Base-by-base conservation (phyloP, 805 yeast species). In the Suhomyces sp. region DNA sequence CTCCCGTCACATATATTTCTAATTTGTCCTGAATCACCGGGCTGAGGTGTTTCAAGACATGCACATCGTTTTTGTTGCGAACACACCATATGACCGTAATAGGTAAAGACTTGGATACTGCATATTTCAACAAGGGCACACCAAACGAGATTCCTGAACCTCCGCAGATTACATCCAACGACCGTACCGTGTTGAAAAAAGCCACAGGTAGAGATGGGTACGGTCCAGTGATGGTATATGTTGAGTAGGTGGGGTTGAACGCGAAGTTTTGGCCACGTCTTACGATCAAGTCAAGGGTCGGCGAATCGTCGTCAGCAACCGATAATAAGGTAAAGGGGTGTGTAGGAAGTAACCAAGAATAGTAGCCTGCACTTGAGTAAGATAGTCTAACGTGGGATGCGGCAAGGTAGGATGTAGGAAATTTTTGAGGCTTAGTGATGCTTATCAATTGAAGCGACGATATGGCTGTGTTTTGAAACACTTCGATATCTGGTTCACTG, bases 131-230 rank as follows among this genome's bases (percentile, higher is more conserved):
- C 1, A 84, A 41, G 0, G 87, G 84, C 8, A 84, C 54, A 3
- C 85, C 87, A 49, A 79, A 79, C 0, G 91, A 83, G 9, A 87
- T 78, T 0, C 93, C 92, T 1, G 89, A 81, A 0, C 94, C 94
- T 12, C 92, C 93, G 55, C 85, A 80, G 1, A 86, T 72, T 17
- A 86, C 74, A 13, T 72, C 63, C 1, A 83, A 78, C 39, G 79
- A 76, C 31, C 76, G 77, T 0, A 81, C 84, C 0, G 81, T 73
- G 39, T 69, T 65, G 54, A 80, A 76, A 53, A 81, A 78, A 17
- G 72, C 68, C 10, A 60, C 55, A 10, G 78, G 71, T 3, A 82
- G 50, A 4, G 86, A 73, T 3, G 80, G 73, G 58, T 68, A 80
- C 6, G 75, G 75, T 2, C 62, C 65, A 6, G 40, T 67, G 65